Evolutionary conservation across 805 yeast genomes (phyloP).

Genomic region (Saccharomycopsis guyanensis): DNA sequence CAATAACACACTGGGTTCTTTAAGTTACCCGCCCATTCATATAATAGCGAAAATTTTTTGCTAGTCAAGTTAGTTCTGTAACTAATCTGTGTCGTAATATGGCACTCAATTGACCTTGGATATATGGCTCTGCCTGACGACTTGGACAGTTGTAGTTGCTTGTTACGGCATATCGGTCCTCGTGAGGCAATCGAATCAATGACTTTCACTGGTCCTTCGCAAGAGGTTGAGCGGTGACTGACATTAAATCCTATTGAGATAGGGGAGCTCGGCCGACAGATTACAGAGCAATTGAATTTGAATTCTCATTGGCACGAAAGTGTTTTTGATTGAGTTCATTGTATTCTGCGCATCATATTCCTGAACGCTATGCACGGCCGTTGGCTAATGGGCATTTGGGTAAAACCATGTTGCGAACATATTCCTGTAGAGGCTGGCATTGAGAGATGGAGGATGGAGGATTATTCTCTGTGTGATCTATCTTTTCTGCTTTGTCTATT

Average conservation of each 20-base stretch:
- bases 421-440: not conserved
- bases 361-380: slow-evolving; percentile 96
- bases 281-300: slow-evolving; percentile 69
- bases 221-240: slow-evolving; percentile 46
- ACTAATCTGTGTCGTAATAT: not conserved
- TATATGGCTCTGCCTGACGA: not conserved
- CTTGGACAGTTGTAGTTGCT: not conserved
- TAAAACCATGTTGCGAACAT: slow-evolving; percentile 99
- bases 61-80: no score
- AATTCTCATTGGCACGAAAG: slow-evolving; percentile 36
- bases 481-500: no score
- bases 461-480: no score
- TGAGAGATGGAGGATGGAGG: no score
- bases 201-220: slow-evolving; percentile 24
- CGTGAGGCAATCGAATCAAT: slow-evolving; percentile 47
- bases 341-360: slow-evolving; percentile 89
- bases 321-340: slow-evolving; percentile 52
- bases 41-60: no score
- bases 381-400: slow-evolving; percentile 95
- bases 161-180: slow-evolving; percentile 59
- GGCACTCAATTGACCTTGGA: not conserved
- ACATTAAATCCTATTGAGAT: slow-evolving; percentile 38
- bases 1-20: no score
- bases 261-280: slow-evolving; percentile 98
- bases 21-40: not conserved